Evolutionary conservation across 164 flowering plant genomes (phyloP), one percentile per base, ranked within the genome.

Genomic region (Kalanchoe fedtschenkoi): DNA sequence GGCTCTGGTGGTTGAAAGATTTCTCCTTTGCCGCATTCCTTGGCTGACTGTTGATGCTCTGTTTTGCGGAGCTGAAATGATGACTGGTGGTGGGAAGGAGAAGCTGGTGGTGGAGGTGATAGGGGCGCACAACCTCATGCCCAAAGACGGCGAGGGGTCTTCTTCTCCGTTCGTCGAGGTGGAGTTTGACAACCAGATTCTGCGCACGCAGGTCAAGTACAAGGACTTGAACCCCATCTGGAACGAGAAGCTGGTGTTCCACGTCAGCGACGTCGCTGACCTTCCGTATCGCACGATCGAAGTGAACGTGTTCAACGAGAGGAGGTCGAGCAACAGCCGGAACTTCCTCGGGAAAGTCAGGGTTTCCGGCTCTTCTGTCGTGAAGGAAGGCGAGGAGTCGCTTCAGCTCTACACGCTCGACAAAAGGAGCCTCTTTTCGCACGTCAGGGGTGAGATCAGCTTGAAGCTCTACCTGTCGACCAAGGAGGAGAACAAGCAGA

Each of bases 131-230:
- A 81, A 83, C 75, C 63, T 83, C 15, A 83, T 83, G 84, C 88
- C 88, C 0, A 83, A 83, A 70, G 85, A 83, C 54, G 85, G 88
- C 0, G 84, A 83, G 64, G 88, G 88, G 10, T 79, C 88, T 0
- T 75, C 82, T 0, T 79, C 84, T 0, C 72, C 88, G 5, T 83
- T 79, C 42, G 88, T 80, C 0, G 85, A 81, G 58, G 84, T 83
- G 0, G 88, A 79, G 77, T 81, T 81, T 44, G 88, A 83, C 53
- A 72, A 69, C 55, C 85, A 83, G 60, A 65, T 77, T 34, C 76
- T 66, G 2, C 70, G 74, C 28, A 83, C 88, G 0, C 78, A 69
- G 59, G 84, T 78, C 8, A 83, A 75, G 44, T 61, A 60, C 73
- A 78, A 75, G 14, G 84, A 83, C 65, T 61, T 83, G 6, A 81